Evolutionary conservation across 169 alveolate genomes (phyloP), one percentile per base, ranked within the genome.

Genomic region (Theileria orientalis): DNA sequence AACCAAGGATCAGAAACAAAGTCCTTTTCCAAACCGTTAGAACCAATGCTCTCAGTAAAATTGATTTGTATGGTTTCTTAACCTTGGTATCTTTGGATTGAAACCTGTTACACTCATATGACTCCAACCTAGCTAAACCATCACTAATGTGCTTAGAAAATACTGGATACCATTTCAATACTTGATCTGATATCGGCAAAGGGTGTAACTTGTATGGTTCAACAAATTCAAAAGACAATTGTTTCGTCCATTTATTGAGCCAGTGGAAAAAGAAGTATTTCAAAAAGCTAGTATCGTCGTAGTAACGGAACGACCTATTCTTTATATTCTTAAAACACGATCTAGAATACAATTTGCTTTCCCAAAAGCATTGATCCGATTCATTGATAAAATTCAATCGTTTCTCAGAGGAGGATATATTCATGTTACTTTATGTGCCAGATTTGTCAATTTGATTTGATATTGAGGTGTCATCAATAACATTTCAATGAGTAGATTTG

Each of bases 131-230:
- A 27, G 60, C 44, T 13, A 77, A 2, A 7, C 82, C 79, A n/a
- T n/a, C n/a, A n/a, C n/a, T n/a, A n/a, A n/a, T n/a, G n/a, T n/a
- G n/a, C n/a, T n/a, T n/a, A n/a, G 86, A 77, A 0, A 77, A 56
- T 16, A 69, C 54, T 19, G 86, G 86, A 29, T 77, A 73, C 86
- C 86, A 77, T 35, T 46, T 49, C 51, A 66, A 44, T 23, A 77
- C 56, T 23, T 69, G 68, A 32, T 77, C 86, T n/a, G n/a, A n/a
- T n/a, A n/a, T n/a, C n/a, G n/a, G n/a, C n/a, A n/a, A n/a, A n/a
- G n/a, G n/a, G n/a, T 52, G 82, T 21, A 77, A 11, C 44, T n/a
- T 33, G 13, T 51, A 59, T 32, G 82, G 86, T 14, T 33, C 51
- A 1, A 76, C 25, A 69, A 25, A 62, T 19, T 49, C 25, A 37